Evolutionary conservation across 2,329 filamentous ascomycete genomes (phyloP).

Genomic region (Cladosporium halotolerans): DNA sequence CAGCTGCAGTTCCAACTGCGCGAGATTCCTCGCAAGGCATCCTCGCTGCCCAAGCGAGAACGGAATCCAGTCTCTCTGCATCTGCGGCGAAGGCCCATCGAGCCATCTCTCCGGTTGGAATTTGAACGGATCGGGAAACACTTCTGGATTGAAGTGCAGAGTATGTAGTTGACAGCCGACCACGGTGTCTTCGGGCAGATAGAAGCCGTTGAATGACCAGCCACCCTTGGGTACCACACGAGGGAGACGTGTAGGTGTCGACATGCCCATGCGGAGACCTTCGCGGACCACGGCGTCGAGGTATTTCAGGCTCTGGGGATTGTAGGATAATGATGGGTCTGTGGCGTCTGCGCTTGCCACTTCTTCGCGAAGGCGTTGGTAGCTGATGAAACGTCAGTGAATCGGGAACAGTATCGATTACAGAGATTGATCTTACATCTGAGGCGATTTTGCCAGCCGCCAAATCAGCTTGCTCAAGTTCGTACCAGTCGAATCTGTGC

Average conservation of each 20-base stretch:
- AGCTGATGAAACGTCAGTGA: slow-evolving; percentile 19
- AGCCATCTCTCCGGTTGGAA: slow-evolving; percentile 49
- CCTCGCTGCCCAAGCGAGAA: slow-evolving; percentile 45
- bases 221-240: slow-evolving; percentile 41
- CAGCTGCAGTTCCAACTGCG: slow-evolving; percentile 39
- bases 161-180: slow-evolving; percentile 43
- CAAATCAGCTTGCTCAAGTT: slow-evolving; percentile 46
- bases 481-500: slow-evolving; percentile 49
- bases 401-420: too few relatives aligned
- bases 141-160: slow-evolving; percentile 40
- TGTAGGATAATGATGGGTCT: slow-evolving; percentile 20
- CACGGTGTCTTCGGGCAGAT: slow-evolving; percentile 37
- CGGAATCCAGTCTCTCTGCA: slow-evolving; percentile 41
- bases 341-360: slow-evolving; percentile 22
- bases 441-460: slow-evolving; percentile 39
- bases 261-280: slow-evolving; percentile 45
- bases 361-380: slow-evolving; percentile 32
- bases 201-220: slow-evolving; percentile 27
- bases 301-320: slow-evolving; percentile 37
- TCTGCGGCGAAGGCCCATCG: slow-evolving; percentile 29
- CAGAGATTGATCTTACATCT: slow-evolving; percentile 27
- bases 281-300: slow-evolving; percentile 47
- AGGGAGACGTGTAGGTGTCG: slow-evolving; percentile 47
- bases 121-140: slow-evolving; percentile 38
- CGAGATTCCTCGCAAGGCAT: slow-evolving; percentile 48